These are phyloP conservation scores for Agrocybe praecox DNA, from an alignment of 768 basidiomycete species.

Conservation along the genomic window DNA sequence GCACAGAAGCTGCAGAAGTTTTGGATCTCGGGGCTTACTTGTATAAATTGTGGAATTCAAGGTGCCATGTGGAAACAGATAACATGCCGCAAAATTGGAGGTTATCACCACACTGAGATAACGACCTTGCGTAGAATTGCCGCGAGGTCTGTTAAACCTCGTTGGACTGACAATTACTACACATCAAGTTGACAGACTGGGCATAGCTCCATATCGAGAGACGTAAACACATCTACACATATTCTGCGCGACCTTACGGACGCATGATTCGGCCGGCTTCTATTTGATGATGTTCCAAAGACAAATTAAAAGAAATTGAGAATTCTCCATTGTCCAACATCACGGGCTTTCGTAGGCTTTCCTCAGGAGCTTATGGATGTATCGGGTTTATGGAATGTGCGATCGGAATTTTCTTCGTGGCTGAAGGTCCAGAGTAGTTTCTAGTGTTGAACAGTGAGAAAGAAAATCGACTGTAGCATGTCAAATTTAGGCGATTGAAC, in stretches of 20 bases:
- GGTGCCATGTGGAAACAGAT: conserved; percentile 23
- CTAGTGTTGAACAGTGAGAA: no score
- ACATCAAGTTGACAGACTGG: not conserved
- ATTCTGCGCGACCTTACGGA: not conserved
- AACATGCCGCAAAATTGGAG: not conserved
- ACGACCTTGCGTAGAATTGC: not conserved
- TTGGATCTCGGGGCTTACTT: conserved; percentile 21
- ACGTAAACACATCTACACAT: not conserved
- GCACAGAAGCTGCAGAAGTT: conserved; percentile 21
- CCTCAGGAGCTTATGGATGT: no score
- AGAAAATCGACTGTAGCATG: no score
- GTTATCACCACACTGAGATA: not conserved
- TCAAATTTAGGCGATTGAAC: no score
- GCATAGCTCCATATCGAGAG: not conserved
- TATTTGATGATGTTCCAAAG: not conserved
- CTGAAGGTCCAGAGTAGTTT: no score
- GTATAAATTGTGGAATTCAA: conserved; percentile 22
- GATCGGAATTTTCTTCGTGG: no score
- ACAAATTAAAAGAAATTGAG: not conserved
- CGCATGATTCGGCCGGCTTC: not conserved
- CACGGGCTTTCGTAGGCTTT: no score
- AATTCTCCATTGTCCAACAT: not conserved
- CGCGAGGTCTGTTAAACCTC: not conserved
- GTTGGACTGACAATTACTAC: not conserved
- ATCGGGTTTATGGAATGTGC: no score